Evolutionary conservation across 169 alveolate species (phyloP).

Genomic region (Cryptosporidium muris): DNA sequence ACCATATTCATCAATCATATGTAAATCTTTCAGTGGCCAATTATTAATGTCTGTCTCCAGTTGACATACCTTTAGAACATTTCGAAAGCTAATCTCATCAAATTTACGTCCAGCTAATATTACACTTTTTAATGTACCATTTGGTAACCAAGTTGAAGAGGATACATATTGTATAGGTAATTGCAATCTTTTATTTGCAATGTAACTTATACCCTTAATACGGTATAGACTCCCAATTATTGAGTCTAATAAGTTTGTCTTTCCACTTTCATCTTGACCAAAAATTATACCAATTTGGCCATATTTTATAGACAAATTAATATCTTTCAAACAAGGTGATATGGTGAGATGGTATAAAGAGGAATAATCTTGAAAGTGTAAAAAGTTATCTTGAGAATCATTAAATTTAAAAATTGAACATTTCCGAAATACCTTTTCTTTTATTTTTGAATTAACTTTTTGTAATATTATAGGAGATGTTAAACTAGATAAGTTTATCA

Average conservation of each 20-base stretch:
- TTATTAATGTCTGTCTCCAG: conserved; percentile 31
- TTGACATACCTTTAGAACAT: conserved; percentile 29
- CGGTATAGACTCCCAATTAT: conserved; percentile 39
- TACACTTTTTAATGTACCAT: conserved; percentile 32
- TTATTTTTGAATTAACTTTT: not conserved
- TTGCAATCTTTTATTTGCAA: not conserved
- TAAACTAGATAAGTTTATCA: no score
- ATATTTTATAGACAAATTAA: conserved; percentile 11
- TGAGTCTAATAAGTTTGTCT: conserved; percentile 41
- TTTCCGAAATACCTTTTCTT: not conserved
- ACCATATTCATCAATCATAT: conserved; percentile 60
- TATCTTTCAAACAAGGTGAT: conserved; percentile 25
- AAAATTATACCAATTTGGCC: conserved; percentile 59
- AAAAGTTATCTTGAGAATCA: no score
- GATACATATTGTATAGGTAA: conserved; percentile 17
- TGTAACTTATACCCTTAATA: conserved; percentile 30
- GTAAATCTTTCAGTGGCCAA: conserved; percentile 26
- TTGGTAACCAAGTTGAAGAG: conserved; percentile 69
- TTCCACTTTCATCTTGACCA: conserved; percentile 59
- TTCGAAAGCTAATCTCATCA: not conserved
- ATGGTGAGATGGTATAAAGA: not conserved
- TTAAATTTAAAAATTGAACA: not conserved
- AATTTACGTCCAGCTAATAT: conserved; percentile 56
- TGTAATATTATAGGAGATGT: no score
- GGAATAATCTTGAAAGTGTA: no score